Evolutionary conservation across 2,329 filamentous ascomycete species (phyloP).

Genomic region (Neopestalotiopsis clavispora): DNA sequence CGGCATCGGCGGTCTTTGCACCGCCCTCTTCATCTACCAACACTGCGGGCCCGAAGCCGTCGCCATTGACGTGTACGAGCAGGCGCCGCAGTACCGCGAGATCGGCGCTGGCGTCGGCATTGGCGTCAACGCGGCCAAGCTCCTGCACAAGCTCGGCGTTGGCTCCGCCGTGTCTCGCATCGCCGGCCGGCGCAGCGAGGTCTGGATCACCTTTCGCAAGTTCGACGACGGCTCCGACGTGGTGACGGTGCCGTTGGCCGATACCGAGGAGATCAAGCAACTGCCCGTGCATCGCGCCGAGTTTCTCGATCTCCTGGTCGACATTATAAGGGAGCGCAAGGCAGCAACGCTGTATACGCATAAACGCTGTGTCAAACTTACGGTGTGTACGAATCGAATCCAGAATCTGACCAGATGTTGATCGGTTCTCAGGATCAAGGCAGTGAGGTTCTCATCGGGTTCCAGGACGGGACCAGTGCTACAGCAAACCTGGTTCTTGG

Average conservation of each 20-base stretch:
- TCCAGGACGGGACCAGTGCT: conserved; percentile 29
- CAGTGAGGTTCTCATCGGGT: conserved; percentile 26
- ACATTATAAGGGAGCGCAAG: conserved; percentile 23
- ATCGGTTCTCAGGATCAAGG: conserved; percentile 5
- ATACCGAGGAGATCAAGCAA: conserved; percentile 26
- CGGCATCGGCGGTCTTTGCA: conserved; percentile 43
- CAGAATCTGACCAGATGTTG: background rate
- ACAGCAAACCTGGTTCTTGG: conserved; percentile 35
- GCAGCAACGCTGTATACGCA: conserved; percentile 33
- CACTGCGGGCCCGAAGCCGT: conserved; percentile 25
- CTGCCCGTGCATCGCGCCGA: conserved; percentile 27
- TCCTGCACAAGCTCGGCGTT: conserved; percentile 38
- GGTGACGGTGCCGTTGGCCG: conserved; percentile 32
- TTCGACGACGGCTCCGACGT: conserved; percentile 40
- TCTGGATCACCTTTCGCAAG: conserved; percentile 40
- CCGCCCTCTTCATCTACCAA: conserved; percentile 41
- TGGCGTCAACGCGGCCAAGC: conserved; percentile 39
- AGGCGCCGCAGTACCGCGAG: conserved; percentile 38
- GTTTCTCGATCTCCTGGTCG: conserved; percentile 31
- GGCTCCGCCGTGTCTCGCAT: conserved; percentile 34
- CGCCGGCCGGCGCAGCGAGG: conserved; percentile 33
- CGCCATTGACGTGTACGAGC: conserved; percentile 40
- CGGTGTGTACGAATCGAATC: background rate
- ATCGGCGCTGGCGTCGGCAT: conserved; percentile 41
- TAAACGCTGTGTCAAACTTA: conserved; percentile 28